Percentiles rank a stretch among this genome's conserved stretches.
Conservation (phyloP, 192 early-diverging fungal species). For the Dissophora globulifera region DNA sequence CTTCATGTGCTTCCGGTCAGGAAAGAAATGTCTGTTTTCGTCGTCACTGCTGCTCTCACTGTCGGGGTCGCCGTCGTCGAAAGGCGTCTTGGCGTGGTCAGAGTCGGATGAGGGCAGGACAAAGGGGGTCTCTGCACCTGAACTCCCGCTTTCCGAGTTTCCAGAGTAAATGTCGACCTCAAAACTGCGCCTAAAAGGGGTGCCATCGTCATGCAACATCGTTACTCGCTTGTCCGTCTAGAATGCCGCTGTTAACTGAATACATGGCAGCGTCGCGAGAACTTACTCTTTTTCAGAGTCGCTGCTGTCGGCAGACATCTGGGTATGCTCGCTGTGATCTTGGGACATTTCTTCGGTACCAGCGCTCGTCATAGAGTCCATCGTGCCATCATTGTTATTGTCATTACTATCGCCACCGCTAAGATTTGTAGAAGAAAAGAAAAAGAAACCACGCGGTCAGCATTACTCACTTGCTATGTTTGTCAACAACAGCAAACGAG, state of each 20-base stretch:
- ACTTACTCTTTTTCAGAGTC: conserved; percentile 49
- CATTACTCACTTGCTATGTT: too few relatives aligned
- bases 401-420: conserved; percentile 6
- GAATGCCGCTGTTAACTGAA: too few relatives aligned
- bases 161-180: conserved; percentile 32
- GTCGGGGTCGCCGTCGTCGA: conserved; percentile 26
- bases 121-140: conserved; percentile 1
- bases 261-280: too few relatives aligned
- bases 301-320: conserved; percentile 15
- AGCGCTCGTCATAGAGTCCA: not conserved
- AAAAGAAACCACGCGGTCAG: too few relatives aligned
- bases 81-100: conserved; percentile 10
- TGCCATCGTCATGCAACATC: too few relatives aligned
- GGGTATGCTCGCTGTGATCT: conserved; percentile 10
- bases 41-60: conserved; percentile 44
- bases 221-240: too few relatives aligned
- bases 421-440: too few relatives aligned
- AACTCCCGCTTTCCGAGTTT: conserved; percentile 28
- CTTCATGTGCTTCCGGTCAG: conserved; percentile 21
- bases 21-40: conserved; percentile 18
- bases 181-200: conserved; percentile 40
- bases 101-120: conserved; percentile 6
- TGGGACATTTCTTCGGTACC: not conserved
- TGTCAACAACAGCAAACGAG: too few relatives aligned
- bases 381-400: conserved; percentile 2